These are phyloP conservation scores for Scalesia atractyloides DNA, from an alignment of 129 eudicot species.

Conservation along the genomic window DNA sequence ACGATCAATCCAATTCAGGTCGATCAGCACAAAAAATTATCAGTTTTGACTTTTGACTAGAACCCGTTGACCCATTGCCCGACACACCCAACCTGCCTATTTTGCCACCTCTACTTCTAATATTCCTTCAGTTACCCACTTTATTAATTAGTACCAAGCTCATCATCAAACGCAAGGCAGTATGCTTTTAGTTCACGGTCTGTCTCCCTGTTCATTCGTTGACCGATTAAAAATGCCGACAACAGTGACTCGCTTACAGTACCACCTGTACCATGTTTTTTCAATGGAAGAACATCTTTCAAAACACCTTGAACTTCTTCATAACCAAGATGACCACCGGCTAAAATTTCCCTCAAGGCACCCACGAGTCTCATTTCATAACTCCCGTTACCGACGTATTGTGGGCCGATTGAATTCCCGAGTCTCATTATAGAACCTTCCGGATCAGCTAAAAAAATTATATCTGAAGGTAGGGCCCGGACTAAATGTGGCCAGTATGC, in stretches of 20 bases:
- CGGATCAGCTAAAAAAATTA: slow-evolving; percentile 92
- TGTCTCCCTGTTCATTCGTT: slow-evolving; percentile 97
- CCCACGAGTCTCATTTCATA: slow-evolving; percentile 98
- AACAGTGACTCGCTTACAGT: slow-evolving; percentile 75
- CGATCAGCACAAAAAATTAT: neutral
- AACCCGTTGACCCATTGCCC: slow-evolving; percentile 3
- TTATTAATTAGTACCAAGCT: slow-evolving; percentile 55
- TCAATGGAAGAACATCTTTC: slow-evolving; percentile 80
- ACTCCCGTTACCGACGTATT: slow-evolving; percentile 76
- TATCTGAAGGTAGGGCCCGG: slow-evolving; percentile 68
- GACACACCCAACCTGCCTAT: neutral
- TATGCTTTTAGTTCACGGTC: slow-evolving; percentile 96
- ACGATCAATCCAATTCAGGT: neutral
- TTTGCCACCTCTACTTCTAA: slow-evolving; percentile 15
- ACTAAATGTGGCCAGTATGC: slow-evolving; percentile 93
- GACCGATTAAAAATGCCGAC: slow-evolving; percentile 95
- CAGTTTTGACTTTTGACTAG: neutral
- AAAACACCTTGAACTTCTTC: slow-evolving; percentile 98
- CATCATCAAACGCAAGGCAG: slow-evolving; percentile 97
- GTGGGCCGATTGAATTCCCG: slow-evolving; percentile 84
- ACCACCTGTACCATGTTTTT: slow-evolving; percentile 42
- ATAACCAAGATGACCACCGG: slow-evolving; percentile 97
- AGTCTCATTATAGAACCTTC: slow-evolving; percentile 93
- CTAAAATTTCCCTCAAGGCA: slow-evolving; percentile 91
- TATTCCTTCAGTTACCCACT: slow-evolving; percentile 32